Evolutionary conservation across 306 rosid species (phyloP), one percentile per base, ranked within the genome.

Genomic region (Urtica urens): DNA sequence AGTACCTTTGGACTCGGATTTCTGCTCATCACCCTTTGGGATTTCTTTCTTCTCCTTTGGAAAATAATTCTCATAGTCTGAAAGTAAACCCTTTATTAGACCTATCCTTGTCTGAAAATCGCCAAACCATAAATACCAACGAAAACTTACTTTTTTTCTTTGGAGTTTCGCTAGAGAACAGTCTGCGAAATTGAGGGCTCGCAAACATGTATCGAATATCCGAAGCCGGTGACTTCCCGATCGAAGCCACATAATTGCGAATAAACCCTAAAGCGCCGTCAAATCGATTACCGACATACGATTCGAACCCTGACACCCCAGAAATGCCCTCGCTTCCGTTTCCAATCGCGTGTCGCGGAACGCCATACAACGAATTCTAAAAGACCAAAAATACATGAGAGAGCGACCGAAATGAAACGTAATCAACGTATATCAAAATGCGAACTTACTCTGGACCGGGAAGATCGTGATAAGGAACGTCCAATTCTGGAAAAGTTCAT

Each of bases 1-100:
- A 3, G 40, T 45, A 45, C 49, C 95, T 84, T 84, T 81, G 20
- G 97, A 90, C 53, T 79, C 84, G 0, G 83, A 51, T 27, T 84
- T 84, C 68, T 73, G 78, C 17, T 60, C 94, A 6, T 73, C 16
- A 26, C 87, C 94, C 58, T 90, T 84, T 0, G 95, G 92, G 51
- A 43, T 39, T 48, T 81, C 97, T 72, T 90, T 84, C 85, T 90
- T 85, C 34, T 67, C 85, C 68, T 90, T 84, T 10, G 97, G 97
- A 53, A 72, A 77, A 35, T 65, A 90, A 70, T 90, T 90, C 74
- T 90, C 92, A 69, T 74, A 84, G 58, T 79, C 95, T 90, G 83
- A 69, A 48, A 21, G 21, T 14, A 12, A 27, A n/a, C 8, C 29
- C 30, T 19, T 56, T 20, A 29, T 56, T 17, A 56, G 31, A n/a